Evolutionary conservation across 176 grass and related monocot species (phyloP), one percentile per base, ranked within the genome.

Genomic region (Raddia distichophylla): DNA sequence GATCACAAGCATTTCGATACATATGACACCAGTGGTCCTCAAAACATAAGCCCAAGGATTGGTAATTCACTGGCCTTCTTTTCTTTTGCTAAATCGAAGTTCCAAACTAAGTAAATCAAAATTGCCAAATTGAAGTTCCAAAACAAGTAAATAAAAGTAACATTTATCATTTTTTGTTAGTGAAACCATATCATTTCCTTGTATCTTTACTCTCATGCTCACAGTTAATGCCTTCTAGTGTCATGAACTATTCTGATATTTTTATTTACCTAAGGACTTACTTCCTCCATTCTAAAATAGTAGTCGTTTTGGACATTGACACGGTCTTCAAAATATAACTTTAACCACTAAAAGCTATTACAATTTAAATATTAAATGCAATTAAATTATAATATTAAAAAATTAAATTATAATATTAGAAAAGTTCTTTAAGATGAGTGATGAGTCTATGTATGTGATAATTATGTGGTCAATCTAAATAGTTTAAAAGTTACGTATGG

Each of bases 11-110:
- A 91, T 60, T 98, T 95, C 27, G 96, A 98, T 80, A 91, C 92
- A 71, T 95, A 98, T 78, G 96, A 98, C 89, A 98, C 96, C 61
- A 93, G 96, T 35, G 96, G 92, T 4, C 96, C 92, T 71, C 96
- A 95, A 84, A 95, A 98, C 73, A 88, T 95, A 84, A 98, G 73
- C 71, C 96, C 96, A 55, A 82, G 59, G 50, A 49, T 69, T 48
- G 92, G 96, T 95, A 83, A 86, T 68, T 84, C 71, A 76, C 15
- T 82, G 71, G 10, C n/a, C 73, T 79, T 55, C 69, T 83, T 40
- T 55, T 44, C 19, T 27, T 7, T 72, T 74, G 18, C 15, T 52
- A 55, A 34, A 46, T 53, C 62, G 18, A 32, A 64, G 16, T 46
- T 10, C 22, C 16, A 35, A 35, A 46, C 40, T 6, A 60, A 71